A percentile compares a stretch with the other conserved stretches of the same genome.
These are phyloP conservation scores for Linderniella brevidens DNA, from an alignment of 257 asterid species.

Conservation along the genomic window DNA sequence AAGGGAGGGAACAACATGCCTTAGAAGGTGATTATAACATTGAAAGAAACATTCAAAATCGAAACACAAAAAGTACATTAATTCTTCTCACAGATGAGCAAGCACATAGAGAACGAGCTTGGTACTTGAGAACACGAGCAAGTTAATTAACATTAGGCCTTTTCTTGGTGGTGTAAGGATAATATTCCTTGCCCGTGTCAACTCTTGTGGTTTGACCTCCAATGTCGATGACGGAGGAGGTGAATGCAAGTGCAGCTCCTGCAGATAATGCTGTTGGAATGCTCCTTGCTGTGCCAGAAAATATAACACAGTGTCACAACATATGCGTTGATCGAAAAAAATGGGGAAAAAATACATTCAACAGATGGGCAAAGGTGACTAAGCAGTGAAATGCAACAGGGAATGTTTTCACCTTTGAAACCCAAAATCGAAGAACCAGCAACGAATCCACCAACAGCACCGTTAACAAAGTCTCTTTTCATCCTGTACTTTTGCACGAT, in stretches of 20 bases:
- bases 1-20: too few species aligned
- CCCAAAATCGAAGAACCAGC: conserved; percentile 89
- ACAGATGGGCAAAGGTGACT: background rate
- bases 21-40: too few species aligned
- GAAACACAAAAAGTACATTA: too few species aligned
- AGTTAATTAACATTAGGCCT: conserved; percentile 19
- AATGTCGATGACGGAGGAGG: conserved; percentile 49
- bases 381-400: background rate
- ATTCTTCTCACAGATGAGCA: too few species aligned
- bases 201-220: conserved; percentile 64
- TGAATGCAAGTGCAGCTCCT: conserved; percentile 70
- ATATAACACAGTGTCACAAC: too few species aligned
- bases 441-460: conserved; percentile 90
- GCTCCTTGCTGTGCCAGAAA: conserved; percentile 82
- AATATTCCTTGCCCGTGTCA: conserved; percentile 68
- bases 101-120: too few species aligned
- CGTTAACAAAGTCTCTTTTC: conserved; percentile 88
- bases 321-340: too few species aligned
- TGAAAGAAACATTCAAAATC: too few species aligned
- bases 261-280: conserved; percentile 61
- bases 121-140: too few species aligned
- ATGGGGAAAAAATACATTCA: too few species aligned
- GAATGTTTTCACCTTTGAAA: conserved; percentile 44
- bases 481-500: conserved; percentile 53
- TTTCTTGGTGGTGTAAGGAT: conserved; percentile 62